These are phyloP conservation scores for Spathaspora sp. DNA, from an alignment of 1,139 yeast species.

Conservation along the genomic window DNA sequence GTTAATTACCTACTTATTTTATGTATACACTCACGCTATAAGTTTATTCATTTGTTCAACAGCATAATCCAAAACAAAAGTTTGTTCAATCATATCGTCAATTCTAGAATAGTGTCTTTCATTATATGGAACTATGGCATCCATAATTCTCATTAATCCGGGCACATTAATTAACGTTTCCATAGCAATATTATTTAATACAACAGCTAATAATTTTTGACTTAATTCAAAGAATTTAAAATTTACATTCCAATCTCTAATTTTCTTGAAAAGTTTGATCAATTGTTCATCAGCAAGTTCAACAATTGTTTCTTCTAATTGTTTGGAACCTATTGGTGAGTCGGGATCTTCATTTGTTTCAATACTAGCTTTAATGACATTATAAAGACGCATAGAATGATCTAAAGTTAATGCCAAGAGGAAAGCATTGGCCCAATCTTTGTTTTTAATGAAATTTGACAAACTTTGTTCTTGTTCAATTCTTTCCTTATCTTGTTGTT, in stretches of 20 bases:
- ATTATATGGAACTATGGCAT: slow-evolving; percentile 77
- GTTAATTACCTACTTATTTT: neutral
- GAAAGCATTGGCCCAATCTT: slow-evolving; percentile 89
- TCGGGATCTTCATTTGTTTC: slow-evolving; percentile 42
- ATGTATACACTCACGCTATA: slow-evolving; percentile 10
- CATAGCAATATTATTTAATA: slow-evolving; percentile 55
- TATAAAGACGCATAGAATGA: slow-evolving; percentile 82
- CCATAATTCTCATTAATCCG: slow-evolving; percentile 68
- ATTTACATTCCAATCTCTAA: slow-evolving; percentile 95
- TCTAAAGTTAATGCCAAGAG: slow-evolving; percentile 78
- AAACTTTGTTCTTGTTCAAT: slow-evolving; percentile 88
- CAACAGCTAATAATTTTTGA: slow-evolving; percentile 68
- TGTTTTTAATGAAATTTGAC: slow-evolving; percentile 64
- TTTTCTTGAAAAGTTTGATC: slow-evolving; percentile 59
- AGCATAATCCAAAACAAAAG: slow-evolving; percentile 81
- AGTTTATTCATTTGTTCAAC: slow-evolving; percentile 69
- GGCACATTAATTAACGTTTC: slow-evolving; percentile 62
- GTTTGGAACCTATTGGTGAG: slow-evolving; percentile 57
- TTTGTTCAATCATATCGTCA: slow-evolving; percentile 79
- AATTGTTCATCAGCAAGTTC: slow-evolving; percentile 61
- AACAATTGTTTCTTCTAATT: slow-evolving; percentile 65
- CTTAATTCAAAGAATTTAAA: slow-evolving; percentile 77
- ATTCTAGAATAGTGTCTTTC: slow-evolving; percentile 79
- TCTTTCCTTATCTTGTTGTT: slow-evolving; percentile 51
- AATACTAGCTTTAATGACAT: slow-evolving; percentile 61